phyloP scores from a whole-genome alignment of 164 flowering plant species.

The Platanus orientalis region DNA sequence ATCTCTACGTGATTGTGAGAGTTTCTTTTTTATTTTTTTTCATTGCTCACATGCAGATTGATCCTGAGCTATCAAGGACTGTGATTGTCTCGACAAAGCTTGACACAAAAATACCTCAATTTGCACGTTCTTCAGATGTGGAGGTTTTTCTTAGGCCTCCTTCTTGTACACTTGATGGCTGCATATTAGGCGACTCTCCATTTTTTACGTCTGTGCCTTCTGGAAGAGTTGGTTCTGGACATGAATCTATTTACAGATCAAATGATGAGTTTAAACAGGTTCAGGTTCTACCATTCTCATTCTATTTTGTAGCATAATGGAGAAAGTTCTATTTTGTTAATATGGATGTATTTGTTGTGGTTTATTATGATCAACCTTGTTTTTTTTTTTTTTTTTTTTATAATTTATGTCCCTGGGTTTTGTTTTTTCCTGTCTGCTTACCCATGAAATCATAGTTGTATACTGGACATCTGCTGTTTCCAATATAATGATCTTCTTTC shows the following conservation, averaged over 20 bases:
- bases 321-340: no score
- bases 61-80: conserved; percentile 94
- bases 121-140: conserved; percentile 92
- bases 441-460: no score
- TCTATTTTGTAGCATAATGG: neutral
- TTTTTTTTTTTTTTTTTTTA: neutral
- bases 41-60: conserved; percentile 43
- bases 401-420: neutral
- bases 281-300: neutral
- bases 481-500: no score
- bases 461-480: no score
- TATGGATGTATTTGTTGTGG: neutral
- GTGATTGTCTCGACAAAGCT: conserved; percentile 95
- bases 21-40: neutral
- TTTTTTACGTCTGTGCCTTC: conserved; percentile 98
- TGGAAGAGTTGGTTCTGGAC: conserved; percentile 93
- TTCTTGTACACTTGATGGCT: conserved; percentile 76
- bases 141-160: conserved; percentile 97
- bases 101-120: conserved; percentile 93
- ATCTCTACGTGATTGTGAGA: neutral
- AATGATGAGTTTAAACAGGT: conserved; percentile 96
- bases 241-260: conserved; percentile 72
- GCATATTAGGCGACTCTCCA: conserved; percentile 88
- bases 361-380: neutral
- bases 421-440: neutral